phyloP scores from a whole-genome alignment of 352 stramenopile species.

The Phytopythium aichiense region DNA sequence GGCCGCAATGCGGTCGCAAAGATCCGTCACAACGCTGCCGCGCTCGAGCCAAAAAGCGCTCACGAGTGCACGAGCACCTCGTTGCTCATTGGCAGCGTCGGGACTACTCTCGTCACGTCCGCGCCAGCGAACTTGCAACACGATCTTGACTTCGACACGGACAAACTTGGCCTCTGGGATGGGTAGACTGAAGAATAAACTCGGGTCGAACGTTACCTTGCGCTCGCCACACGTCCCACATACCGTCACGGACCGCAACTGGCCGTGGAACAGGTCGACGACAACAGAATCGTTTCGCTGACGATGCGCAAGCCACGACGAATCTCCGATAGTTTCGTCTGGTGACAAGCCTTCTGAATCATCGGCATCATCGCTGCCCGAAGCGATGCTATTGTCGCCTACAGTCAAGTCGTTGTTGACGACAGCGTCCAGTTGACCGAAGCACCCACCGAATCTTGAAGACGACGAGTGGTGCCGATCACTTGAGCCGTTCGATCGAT shows the following conservation, averaged over 20 bases:
- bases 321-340: constrained; percentile 77
- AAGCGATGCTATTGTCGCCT: constrained; percentile 24
- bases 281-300: constrained; percentile 94
- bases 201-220: constrained; percentile 96
- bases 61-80: constrained; percentile 13
- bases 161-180: constrained; percentile 83
- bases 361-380: neutral
- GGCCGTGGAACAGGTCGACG: constrained; percentile 95
- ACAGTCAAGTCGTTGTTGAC: constrained; percentile 32
- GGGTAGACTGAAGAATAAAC: constrained; percentile 93
- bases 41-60: constrained; percentile 59
- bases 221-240: constrained; percentile 91
- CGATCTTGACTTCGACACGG: constrained; percentile 57
- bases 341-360: constrained; percentile 19
- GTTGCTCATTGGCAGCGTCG: constrained; percentile 6
- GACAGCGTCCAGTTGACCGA: constrained; percentile 20
- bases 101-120: neutral
- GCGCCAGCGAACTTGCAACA: constrained; percentile 49
- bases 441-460: constrained; percentile 10
- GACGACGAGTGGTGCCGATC: constrained; percentile 37
- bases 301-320: constrained; percentile 92
- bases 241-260: constrained; percentile 93
- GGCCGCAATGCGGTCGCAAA: constrained; percentile 48
- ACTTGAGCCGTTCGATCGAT: constrained; percentile 6
- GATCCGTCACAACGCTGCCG: constrained; percentile 26